phyloP scores from a whole-genome alignment of 2,329 filamentous ascomycete species.

The Apiospora marii region DNA sequence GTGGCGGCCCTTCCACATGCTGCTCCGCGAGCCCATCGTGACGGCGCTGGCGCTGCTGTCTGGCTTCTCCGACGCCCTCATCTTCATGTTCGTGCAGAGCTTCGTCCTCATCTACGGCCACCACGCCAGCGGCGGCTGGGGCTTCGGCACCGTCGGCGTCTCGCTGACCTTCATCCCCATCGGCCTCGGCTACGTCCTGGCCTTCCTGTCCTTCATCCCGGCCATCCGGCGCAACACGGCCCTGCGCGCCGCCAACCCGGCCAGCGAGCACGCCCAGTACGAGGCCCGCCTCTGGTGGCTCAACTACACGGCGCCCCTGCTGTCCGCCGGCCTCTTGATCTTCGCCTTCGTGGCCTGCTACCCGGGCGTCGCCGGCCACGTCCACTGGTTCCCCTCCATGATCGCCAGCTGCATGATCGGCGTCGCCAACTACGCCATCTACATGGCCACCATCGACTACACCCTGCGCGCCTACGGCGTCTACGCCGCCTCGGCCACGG shows the following conservation, averaged over 20 bases:
- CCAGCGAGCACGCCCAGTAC: slow-evolving; percentile 68
- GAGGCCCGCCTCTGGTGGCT: slow-evolving; percentile 73
- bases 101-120: slow-evolving; percentile 69
- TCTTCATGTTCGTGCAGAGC: slow-evolving; percentile 80
- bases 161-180: slow-evolving; percentile 72
- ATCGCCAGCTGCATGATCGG: slow-evolving; percentile 72
- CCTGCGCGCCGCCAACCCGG: slow-evolving; percentile 57
- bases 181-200: slow-evolving; percentile 70
- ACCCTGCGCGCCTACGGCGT: slow-evolving; percentile 78
- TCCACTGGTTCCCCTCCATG: slow-evolving; percentile 74
- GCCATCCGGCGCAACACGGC: slow-evolving; percentile 62
- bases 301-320: slow-evolving; percentile 65
- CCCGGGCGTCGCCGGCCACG: slow-evolving; percentile 58
- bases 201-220: slow-evolving; percentile 66
- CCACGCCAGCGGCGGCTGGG: slow-evolving; percentile 58
- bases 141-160: slow-evolving; percentile 62
- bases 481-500: slow-evolving; percentile 77
- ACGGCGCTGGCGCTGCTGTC: slow-evolving; percentile 73
- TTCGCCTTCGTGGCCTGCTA: slow-evolving; percentile 69
- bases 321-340: slow-evolving; percentile 73
- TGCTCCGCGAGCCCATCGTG: slow-evolving; percentile 78
- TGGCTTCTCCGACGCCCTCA: slow-evolving; percentile 77
- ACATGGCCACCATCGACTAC: slow-evolving; percentile 81
- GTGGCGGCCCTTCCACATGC: slow-evolving; percentile 75
- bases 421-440: slow-evolving; percentile 77